Base-by-base conservation (phyloP, 129 eudicot species). In the Lonicera japonica region DNA sequence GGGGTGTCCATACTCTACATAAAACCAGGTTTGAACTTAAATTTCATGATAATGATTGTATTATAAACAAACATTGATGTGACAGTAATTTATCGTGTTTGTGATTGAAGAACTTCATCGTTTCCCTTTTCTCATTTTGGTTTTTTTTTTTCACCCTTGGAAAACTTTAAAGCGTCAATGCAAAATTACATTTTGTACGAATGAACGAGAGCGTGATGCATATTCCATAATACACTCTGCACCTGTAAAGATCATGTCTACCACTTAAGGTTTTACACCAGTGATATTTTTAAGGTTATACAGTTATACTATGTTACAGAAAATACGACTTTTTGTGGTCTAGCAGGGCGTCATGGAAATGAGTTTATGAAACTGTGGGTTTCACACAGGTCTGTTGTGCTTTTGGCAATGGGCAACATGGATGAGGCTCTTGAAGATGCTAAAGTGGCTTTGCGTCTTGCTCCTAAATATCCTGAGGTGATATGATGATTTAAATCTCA, bases 381-480 rank as follows among this genome's bases (percentile, higher is more conserved):
- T 72, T 54, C 57, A 50, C 70, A 68, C 75, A 88, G 96, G 81
- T 82, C 81, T 70, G 79, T 74, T 40, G 94, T 76, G 47, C 68
- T 86, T 60, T 64, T 91, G 80, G 84, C 72, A 22, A 67, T 76
- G 82, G 80, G 86, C 56, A 71, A 84, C 62, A 58, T 66, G 2
- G 17, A 58, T 62, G 88, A 66, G 68, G 97, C 96, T 60, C 88
- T 91, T 77, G 96, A 51, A 60, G 97, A 91, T 78, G 90, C 81
- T 47, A 71, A 80, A 48, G 79, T 82, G 71, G 86, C 96, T 67
- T 65, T 82, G 76, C 56, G 40, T 47, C 59, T 81, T 60, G 86
- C 96, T 61, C 95, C 88, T 46, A 54, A 63, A 14, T 82, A 79
- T 70, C 77, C 82, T 23, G 80, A 87, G 84, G 95, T 83, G 59